Evolutionary conservation across 805 yeast genomes (phyloP), one percentile per base, ranked within the genome.

Genomic region (Martiniozyma abietophila): DNA sequence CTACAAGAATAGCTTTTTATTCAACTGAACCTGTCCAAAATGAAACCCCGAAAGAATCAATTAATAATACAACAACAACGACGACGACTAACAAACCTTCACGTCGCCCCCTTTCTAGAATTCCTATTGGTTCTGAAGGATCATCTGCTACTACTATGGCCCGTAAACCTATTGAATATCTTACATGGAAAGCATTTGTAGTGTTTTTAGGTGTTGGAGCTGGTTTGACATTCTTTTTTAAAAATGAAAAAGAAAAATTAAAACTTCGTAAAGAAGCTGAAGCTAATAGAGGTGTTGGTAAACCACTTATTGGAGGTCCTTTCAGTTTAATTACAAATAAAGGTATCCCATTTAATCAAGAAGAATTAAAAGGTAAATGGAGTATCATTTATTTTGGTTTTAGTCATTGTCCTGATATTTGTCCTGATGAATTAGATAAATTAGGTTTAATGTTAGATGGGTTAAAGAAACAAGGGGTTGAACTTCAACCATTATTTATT

Each of bases 401-500:
- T 64, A 82, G 96, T 4, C 88, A 88, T 60, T 92, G 98, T 61
- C 98, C 98, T 6, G 98, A 92, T 59, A 88, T 92, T 35, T 92
- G 98, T 59, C 98, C 98, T 8, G 98, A 92, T 57, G 98, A 92
- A 56, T 70, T 92, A 40, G 98, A 92, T 56, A 84, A 89, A 53
- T 68, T 92, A 53, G 89, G 95, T 4, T 67, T 75, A 20, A 76
- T 80, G 62, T 64, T 72, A 50, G 73, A 70, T 44, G 69, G 65
- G 24, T 65, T 89, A 51, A 75, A 80, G 51, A 49, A 58, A 16
- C 66, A 74, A 35, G 66, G 69, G 8, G 71, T 80, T 40, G 62
- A 72, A 29, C 51, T 89, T 34, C 94, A 81, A 58, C 95, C 97
- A 0, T 61, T 92, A 15, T 92, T 92, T 57, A 80, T 92, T 43